A percentile compares a stretch with the other conserved stretches of the same genome.
Evolutionary conservation across 2,329 filamentous ascomycete genomes (phyloP).

Genomic region (Pseudogymnoascus sp.): DNA sequence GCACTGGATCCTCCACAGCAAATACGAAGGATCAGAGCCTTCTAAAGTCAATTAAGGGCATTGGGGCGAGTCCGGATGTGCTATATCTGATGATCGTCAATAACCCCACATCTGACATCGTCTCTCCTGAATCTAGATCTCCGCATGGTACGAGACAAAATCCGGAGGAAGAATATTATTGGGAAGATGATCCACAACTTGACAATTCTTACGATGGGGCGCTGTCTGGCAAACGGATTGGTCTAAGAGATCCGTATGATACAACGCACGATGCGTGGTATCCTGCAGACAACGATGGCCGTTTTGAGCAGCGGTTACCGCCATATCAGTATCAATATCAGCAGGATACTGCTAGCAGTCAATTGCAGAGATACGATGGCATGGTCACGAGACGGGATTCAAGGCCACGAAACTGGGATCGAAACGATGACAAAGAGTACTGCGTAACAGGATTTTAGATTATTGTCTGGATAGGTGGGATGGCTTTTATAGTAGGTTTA

Average conservation of each 20-base stretch:
- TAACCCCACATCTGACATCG: constrained; percentile 30
- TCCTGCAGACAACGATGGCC: not conserved
- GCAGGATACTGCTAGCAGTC: not conserved
- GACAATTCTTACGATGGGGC: not conserved
- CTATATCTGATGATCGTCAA: constrained; percentile 45
- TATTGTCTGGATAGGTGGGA: not conserved
- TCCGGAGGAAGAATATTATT: not conserved
- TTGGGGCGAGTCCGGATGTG: constrained; percentile 31
- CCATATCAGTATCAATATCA: not conserved
- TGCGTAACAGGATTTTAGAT: not conserved
- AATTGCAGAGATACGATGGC: not conserved
- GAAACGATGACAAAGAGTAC: not conserved
- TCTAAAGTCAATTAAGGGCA: not conserved
- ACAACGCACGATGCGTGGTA: not conserved
- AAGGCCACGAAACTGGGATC: not conserved
- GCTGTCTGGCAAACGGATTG: not conserved
- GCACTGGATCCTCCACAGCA: not conserved
- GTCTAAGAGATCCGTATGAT: not conserved
- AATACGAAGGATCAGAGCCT: not conserved
- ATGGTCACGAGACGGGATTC: not conserved
- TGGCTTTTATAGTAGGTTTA: too few species aligned
- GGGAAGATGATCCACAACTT: not conserved
- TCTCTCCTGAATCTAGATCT: not conserved
- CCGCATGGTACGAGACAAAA: not conserved
- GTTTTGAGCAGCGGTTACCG: not conserved